Evolutionary conservation across 1,284 basidiomycete species (phyloP).

Genomic region (Lentinus polychrous): DNA sequence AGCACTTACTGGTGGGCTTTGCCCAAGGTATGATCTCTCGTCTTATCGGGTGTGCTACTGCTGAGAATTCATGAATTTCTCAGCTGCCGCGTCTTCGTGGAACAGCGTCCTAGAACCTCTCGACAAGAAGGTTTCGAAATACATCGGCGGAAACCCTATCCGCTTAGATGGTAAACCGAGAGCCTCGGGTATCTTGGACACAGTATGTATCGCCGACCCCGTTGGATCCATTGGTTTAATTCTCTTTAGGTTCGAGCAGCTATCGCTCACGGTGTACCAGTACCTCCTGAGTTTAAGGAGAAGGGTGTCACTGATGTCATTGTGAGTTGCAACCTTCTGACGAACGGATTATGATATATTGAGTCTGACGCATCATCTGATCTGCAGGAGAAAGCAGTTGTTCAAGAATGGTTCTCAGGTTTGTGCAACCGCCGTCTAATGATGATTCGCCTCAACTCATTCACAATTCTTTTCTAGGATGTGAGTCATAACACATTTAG

Average conservation of each 20-base stretch:
- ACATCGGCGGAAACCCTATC: slow-evolving; percentile 62
- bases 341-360: too few relatives aligned
- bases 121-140: slow-evolving; percentile 62
- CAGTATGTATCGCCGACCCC: slow-evolving; percentile 35
- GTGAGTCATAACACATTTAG: slow-evolving; percentile 24
- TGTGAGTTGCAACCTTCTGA: slow-evolving; percentile 45
- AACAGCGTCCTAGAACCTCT: slow-evolving; percentile 60
- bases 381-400: slow-evolving; percentile 62
- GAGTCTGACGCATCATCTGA: slow-evolving; percentile 4
- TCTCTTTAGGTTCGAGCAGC: slow-evolving; percentile 52
- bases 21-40: slow-evolving; percentile 38
- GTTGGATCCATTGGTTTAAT: neutral
- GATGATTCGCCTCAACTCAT: neutral
- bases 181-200: slow-evolving; percentile 77
- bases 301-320: slow-evolving; percentile 49
- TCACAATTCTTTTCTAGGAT: slow-evolving; percentile 15
- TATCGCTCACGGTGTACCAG: slow-evolving; percentile 60
- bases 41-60: too few relatives aligned
- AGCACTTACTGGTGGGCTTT: slow-evolving; percentile 55
- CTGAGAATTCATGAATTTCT: too few relatives aligned
- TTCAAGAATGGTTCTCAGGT: slow-evolving; percentile 77
- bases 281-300: slow-evolving; percentile 67
- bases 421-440: too few relatives aligned
- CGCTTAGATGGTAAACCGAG: slow-evolving; percentile 73
- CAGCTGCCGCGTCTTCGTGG: slow-evolving; percentile 60